Conservation (phyloP, 2,329 filamentous ascomycete genomes). For the Aurifilum marmelostoma region DNA sequence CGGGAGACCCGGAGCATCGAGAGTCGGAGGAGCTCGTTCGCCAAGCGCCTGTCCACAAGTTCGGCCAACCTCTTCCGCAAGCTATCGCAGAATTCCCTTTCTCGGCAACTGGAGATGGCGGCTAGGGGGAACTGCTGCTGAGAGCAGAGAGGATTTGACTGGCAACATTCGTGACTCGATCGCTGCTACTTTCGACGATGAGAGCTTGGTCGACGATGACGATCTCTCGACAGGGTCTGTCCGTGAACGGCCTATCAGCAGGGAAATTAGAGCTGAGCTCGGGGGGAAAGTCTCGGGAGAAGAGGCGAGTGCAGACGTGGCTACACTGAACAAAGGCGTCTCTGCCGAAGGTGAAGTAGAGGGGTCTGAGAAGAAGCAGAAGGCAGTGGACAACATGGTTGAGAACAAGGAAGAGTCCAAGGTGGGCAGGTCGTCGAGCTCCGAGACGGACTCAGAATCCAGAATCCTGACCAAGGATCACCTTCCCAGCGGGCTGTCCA, state of each 20-base stretch:
- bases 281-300: constrained; percentile 31
- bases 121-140: constrained; percentile 31
- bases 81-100: constrained; percentile 43
- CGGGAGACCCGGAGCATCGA: constrained; percentile 30
- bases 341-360: constrained; percentile 22
- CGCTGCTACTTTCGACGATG: constrained; percentile 60
- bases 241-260: constrained; percentile 36
- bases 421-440: constrained; percentile 46
- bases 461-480: constrained; percentile 60
- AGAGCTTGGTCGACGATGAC: constrained; percentile 48
- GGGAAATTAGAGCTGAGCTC: constrained; percentile 47
- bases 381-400: constrained; percentile 26
- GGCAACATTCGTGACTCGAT: constrained; percentile 51
- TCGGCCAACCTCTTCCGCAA: constrained; percentile 50
- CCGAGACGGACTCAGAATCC: constrained; percentile 45
- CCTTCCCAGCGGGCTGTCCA: constrained; percentile 73
- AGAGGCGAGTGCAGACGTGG: background rate
- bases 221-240: constrained; percentile 35
- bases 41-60: constrained; percentile 53
- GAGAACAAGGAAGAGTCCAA: constrained; percentile 32
- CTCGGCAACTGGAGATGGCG: constrained; percentile 32
- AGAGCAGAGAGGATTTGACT: constrained; percentile 51
- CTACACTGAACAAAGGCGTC: background rate
- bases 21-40: constrained; percentile 44
- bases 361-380: constrained; percentile 31